Evolutionary conservation across 2,329 filamentous ascomycete species (phyloP), one percentile per base, ranked within the genome.

Genomic region (Lasiodiplodia citricola): DNA sequence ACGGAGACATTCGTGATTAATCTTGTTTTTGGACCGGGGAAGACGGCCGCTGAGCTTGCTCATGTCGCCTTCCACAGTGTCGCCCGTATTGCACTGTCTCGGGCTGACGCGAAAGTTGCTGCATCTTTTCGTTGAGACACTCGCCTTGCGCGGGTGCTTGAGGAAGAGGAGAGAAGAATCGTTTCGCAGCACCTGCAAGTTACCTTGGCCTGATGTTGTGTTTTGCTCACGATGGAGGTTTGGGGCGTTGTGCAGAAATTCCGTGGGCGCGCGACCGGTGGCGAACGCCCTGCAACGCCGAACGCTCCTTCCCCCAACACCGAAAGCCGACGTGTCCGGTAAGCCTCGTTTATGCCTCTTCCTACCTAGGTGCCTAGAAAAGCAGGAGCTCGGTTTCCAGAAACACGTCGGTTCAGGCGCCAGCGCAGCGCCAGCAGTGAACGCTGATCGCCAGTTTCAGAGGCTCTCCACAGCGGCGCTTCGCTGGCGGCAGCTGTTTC

Each of bases 11-110:
- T 66, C 52, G n/a, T 55, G 51, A 56, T 55, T 66, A 44, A 31
- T 44, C 63, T 56, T 31, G 18, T 56, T 66, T 66, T 66, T 66
- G 63, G 21, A 66, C 11, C 21, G 5, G 11, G 63, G 52, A 51
- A 41, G 63, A 35, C 23, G 63, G 63, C 63, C 63, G 35, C 63
- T 66, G 63, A 16, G 63, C 63, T 66, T 66, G 63, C 63, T 44
- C 51, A 66, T 47, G 63, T 66, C 63, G 51, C 38, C 51, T 28
- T 23, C 52, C 51, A 66, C 63, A 31, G 63, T 66, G 63, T 66
- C 63, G 63, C 63, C 51, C 38, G 50, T 66, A 56, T 47, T 66
- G 51, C 63, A 66, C 63, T 66, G 63, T 38, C 35, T 55, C 51
- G 51, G 51, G 63, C 63, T 56, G 63, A 66, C 63, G 63, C 63